phyloP scores from a whole-genome alignment of 306 rosid species.

The Pterocarpus macrocarpus region DNA sequence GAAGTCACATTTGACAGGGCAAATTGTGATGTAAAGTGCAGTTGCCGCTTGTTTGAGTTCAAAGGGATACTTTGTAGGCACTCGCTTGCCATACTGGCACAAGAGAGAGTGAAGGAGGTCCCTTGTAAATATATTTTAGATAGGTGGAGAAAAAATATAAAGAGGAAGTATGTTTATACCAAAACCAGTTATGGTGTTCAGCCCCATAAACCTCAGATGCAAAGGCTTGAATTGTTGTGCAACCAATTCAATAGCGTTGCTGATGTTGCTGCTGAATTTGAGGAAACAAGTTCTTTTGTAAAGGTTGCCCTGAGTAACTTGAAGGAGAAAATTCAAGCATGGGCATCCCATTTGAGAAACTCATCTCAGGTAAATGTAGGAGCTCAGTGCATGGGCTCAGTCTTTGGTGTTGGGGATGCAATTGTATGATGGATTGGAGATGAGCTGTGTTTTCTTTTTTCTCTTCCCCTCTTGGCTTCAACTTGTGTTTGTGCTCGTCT shows the following conservation, averaged over 20 bases:
- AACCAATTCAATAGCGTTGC: slow-evolving; percentile 45
- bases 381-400: not conserved
- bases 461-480: not conserved
- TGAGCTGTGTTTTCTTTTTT: not conserved
- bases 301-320: slow-evolving; percentile 43
- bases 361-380: slow-evolving; percentile 36
- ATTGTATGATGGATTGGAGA: not conserved
- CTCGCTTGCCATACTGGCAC: slow-evolving; percentile 50
- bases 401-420: not conserved
- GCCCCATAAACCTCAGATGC: slow-evolving; percentile 43
- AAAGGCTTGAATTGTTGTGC: slow-evolving; percentile 45
- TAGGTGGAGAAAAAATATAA: slow-evolving; percentile 47
- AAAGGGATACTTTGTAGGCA: slow-evolving; percentile 55
- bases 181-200: slow-evolving; percentile 46
- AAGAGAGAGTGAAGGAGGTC: slow-evolving; percentile 50
- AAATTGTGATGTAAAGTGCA: slow-evolving; percentile 41
- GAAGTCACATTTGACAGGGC: slow-evolving; percentile 45
- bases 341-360: slow-evolving; percentile 42
- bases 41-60: slow-evolving; percentile 49
- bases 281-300: slow-evolving; percentile 50
- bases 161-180: slow-evolving; percentile 41
- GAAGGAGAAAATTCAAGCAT: slow-evolving; percentile 45
- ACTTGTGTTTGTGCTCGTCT: not conserved
- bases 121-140: slow-evolving; percentile 47
- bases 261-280: slow-evolving; percentile 51